Evolutionary conservation across 306 rosid species (phyloP).

Genomic region (Lithocarpus polystachyus): DNA sequence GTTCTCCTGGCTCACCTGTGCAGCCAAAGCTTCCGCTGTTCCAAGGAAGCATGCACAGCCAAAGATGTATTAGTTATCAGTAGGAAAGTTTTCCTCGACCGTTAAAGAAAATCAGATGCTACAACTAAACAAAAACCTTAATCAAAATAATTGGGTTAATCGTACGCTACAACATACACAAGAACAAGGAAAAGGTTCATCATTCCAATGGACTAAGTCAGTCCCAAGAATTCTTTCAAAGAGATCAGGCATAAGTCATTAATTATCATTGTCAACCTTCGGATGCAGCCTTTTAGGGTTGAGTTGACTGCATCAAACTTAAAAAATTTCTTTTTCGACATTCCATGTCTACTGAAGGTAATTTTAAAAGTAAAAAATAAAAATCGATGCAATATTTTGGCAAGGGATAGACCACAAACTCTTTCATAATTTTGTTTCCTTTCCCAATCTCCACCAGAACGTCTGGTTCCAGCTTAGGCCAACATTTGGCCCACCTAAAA

Average conservation of each 20-base stretch:
- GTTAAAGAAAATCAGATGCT: too few species aligned
- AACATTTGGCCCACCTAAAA: neutral
- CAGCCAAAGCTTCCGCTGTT: constrained; percentile 93
- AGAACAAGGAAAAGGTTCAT: neutral
- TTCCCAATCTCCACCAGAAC: too few species aligned
- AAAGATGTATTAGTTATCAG: neutral
- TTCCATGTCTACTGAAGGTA: neutral
- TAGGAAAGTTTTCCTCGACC: neutral
- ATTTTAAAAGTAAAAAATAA: neutral
- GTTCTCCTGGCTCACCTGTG: constrained; percentile 64
- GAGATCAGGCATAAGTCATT: neutral
- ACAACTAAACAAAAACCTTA: neutral
- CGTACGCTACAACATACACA: neutral
- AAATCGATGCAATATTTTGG: neutral
- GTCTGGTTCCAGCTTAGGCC: neutral
- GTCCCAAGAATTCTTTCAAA: neutral
- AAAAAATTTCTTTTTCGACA: too few species aligned
- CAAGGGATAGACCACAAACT: neutral
- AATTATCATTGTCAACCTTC: neutral
- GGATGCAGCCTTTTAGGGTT: neutral
- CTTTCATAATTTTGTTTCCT: neutral
- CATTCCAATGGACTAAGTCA: neutral
- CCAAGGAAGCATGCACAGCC: constrained; percentile 21
- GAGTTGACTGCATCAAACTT: neutral
- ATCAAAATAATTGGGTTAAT: neutral